Evolutionary conservation across 148 eudicot genomes (phyloP).

Genomic region (Vaccinium corymbosum): DNA sequence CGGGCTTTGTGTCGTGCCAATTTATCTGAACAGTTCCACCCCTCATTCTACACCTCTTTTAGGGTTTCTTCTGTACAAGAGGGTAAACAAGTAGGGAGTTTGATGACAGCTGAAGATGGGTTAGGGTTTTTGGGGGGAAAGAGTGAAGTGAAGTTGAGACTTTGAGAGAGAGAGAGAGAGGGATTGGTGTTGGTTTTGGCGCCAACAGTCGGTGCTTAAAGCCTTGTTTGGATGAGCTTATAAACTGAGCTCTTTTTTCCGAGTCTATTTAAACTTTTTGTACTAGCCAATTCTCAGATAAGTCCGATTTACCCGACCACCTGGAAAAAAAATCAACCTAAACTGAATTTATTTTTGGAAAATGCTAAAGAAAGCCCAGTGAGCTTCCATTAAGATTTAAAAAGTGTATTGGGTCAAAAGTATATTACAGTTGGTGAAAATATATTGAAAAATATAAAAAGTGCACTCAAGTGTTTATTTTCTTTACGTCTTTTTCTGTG

Average conservation of each 20-base stretch:
- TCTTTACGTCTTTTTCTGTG: too few relatives aligned
- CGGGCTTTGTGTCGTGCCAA: slow-evolving; percentile 96
- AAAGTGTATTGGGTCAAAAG: too few relatives aligned
- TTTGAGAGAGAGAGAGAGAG: neutral
- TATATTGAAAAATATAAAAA: too few relatives aligned
- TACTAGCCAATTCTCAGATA: too few relatives aligned
- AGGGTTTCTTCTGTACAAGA: neutral
- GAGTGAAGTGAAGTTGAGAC: neutral
- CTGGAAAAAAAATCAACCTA: too few relatives aligned
- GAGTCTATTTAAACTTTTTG: too few relatives aligned
- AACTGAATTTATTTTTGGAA: too few relatives aligned
- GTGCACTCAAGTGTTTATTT: too few relatives aligned
- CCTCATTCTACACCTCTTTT: slow-evolving; percentile 35
- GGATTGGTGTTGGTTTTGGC: slow-evolving; percentile 8
- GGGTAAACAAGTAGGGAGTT: neutral
- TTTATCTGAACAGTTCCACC: slow-evolving; percentile 91
- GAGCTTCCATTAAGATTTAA: too few relatives aligned
- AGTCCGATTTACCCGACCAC: too few relatives aligned
- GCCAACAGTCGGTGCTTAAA: neutral
- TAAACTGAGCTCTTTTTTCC: neutral
- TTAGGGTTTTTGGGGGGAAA: slow-evolving; percentile 7
- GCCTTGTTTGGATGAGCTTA: neutral
- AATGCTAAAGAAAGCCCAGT: too few relatives aligned
- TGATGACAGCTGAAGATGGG: neutral
- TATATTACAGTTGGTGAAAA: too few relatives aligned